phyloP scores from a whole-genome alignment of 164 flowering plant genomes.

The Vitis vinifera region ASM3070453v1 NC_081810.1:14056001-14056500 shows the following conservation, averaged over 20 bases:
- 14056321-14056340: constrained; percentile 38
- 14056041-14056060: constrained; percentile 17
- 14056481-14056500: too few relatives aligned
- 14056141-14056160: constrained; percentile 20
- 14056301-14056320: constrained; percentile 30
- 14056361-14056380: constrained; percentile 16
- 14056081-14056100: constrained; percentile 9
- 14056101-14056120: constrained; percentile 28
- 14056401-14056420: neutral
- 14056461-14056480: too few relatives aligned
- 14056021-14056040: constrained; percentile 17
- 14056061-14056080: neutral
- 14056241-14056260: constrained; percentile 49
- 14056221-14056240: constrained; percentile 49
- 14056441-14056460: too few relatives aligned
- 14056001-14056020: neutral
- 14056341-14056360: constrained; percentile 23
- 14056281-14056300: constrained; percentile 39
- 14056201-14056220: neutral
- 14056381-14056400: neutral
- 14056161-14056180: neutral
- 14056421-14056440: neutral
- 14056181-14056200: neutral
- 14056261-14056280: constrained; percentile 46
- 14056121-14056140: constrained; percentile 29